A percentile compares a stretch with the other conserved stretches of the same genome.
These are phyloP conservation scores for Fraxinus latifolia DNA, from an alignment of 305 asterid species.

Conservation along the genomic window DNA sequence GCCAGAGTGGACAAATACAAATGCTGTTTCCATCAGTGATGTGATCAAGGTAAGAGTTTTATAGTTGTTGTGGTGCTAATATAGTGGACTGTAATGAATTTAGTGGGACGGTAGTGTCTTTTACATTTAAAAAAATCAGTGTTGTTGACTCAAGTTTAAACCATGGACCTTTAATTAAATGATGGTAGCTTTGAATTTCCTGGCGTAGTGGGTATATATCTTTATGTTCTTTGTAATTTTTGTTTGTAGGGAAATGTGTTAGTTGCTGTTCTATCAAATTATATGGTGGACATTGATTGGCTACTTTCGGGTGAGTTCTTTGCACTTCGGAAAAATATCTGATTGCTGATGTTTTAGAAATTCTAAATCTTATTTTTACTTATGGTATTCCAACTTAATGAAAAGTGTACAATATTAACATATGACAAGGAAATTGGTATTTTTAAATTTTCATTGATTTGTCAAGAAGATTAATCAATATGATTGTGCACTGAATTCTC, in stretches of 20 bases:
- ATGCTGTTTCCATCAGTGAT: constrained; percentile 77
- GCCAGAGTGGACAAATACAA: constrained; percentile 89
- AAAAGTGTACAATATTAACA: background rate
- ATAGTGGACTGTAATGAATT: background rate
- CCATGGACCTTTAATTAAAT: background rate
- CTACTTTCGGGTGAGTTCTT: constrained; percentile 72
- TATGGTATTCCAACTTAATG: background rate
- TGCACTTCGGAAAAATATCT: background rate
- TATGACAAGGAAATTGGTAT: background rate
- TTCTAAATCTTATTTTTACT: background rate
- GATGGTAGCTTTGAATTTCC: constrained; percentile 13
- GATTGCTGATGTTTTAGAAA: constrained; percentile 8
- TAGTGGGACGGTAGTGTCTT: background rate
- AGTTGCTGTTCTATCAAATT: constrained; percentile 79
- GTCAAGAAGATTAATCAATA: background rate
- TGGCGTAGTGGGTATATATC: background rate
- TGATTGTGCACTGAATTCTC: background rate
- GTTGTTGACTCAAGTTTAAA: background rate
- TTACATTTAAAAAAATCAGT: background rate
- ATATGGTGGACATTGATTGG: constrained; percentile 98
- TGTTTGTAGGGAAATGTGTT: constrained; percentile 68
- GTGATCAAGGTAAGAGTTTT: constrained; percentile 61
- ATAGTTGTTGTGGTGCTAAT: background rate
- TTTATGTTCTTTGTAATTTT: constrained; percentile 14
- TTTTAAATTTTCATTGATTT: background rate